These are phyloP conservation scores for Clathrospora elynae DNA, from an alignment of 2,329 filamentous ascomycete genomes.

Conservation along the genomic window DNA sequence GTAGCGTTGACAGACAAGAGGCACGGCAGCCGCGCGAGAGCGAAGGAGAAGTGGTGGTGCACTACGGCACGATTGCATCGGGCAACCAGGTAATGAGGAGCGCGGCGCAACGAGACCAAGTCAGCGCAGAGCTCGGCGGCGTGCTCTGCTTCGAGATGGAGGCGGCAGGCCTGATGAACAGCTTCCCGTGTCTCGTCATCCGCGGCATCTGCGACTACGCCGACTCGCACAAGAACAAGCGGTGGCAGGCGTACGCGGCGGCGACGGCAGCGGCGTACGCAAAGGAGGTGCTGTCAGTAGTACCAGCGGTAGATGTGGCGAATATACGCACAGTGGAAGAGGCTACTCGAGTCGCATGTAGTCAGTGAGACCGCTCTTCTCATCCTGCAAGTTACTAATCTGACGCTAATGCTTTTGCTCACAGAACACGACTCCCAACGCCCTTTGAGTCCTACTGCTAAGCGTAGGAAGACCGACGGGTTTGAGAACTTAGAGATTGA, in stretches of 20 bases:
- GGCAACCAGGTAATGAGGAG: slow-evolving; percentile 52
- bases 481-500: too few species aligned
- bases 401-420: too few species aligned
- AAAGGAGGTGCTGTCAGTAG: neutral
- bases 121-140: slow-evolving; percentile 24
- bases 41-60: slow-evolving; percentile 29
- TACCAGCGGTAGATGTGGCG: too few species aligned
- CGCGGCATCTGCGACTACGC: slow-evolving; percentile 8
- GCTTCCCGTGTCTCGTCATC: slow-evolving; percentile 3
- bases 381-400: too few species aligned
- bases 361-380: too few species aligned
- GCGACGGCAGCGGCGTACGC: slow-evolving; percentile 1
- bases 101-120: slow-evolving; percentile 43
- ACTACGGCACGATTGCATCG: slow-evolving; percentile 50
- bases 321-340: too few species aligned
- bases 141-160: slow-evolving; percentile 8
- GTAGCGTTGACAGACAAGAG: slow-evolving; percentile 1
- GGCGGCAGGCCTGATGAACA: slow-evolving; percentile 6
- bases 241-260: slow-evolving; percentile 4
- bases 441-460: too few species aligned
- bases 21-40: neutral
- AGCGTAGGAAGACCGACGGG: too few species aligned
- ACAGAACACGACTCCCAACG: too few species aligned
- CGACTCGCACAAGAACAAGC: slow-evolving; percentile 7
- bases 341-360: too few species aligned